Conservation (phyloP, 352 stramenopile species). For the Phytophthora capsici region DNA sequence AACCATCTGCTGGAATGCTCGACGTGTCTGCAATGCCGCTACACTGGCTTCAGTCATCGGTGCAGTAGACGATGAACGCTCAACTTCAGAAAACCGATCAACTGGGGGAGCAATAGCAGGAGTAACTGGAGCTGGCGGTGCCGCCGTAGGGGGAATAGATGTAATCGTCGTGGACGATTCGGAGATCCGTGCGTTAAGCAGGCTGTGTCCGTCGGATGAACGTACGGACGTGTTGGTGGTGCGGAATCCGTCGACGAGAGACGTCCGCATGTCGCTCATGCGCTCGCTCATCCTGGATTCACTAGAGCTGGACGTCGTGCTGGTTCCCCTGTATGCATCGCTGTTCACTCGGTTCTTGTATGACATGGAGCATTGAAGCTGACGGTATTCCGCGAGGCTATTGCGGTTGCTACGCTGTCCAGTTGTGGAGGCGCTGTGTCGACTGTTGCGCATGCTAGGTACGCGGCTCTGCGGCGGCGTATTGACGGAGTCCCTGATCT, state of each 20-base stretch:
- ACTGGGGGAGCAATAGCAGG: not conserved
- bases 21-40: constrained; percentile 75
- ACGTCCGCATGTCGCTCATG: constrained; percentile 39
- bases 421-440: constrained; percentile 25
- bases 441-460: constrained; percentile 38
- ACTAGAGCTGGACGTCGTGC: constrained; percentile 27
- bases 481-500: constrained; percentile 30
- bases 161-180: constrained; percentile 37
- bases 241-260: constrained; percentile 39
- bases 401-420: constrained; percentile 36
- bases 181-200: constrained; percentile 40
- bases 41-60: constrained; percentile 72
- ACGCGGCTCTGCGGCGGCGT: constrained; percentile 24
- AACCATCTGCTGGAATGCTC: constrained; percentile 86
- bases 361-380: constrained; percentile 85
- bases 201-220: constrained; percentile 29
- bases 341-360: constrained; percentile 82
- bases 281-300: constrained; percentile 36
- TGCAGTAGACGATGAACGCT: constrained; percentile 11
- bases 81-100: constrained; percentile 14
- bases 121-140: not conserved
- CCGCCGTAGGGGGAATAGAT: not conserved
- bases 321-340: constrained; percentile 37
- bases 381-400: constrained; percentile 73
- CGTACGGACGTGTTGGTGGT: constrained; percentile 31